Conservation (phyloP, 768 basidiomycete species). For the Cystobasidiopsis lactophilus region DNA sequence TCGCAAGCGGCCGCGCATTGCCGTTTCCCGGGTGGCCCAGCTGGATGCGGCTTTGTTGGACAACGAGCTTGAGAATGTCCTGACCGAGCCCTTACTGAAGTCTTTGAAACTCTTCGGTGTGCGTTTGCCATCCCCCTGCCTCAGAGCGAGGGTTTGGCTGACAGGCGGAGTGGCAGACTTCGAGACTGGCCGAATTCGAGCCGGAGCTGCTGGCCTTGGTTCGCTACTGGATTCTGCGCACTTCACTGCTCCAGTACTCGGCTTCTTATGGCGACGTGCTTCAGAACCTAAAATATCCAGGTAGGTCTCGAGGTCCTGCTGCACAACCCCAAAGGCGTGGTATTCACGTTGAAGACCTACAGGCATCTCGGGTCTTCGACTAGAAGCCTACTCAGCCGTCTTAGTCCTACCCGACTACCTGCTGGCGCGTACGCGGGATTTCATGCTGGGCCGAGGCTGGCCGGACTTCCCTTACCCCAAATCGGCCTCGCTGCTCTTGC, state of each 20-base stretch:
- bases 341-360: background rate
- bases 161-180: background rate
- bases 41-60: conserved; percentile 80
- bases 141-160: too few relatives aligned
- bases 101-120: conserved; percentile 49
- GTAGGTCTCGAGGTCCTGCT: background rate
- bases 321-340: too few relatives aligned
- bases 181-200: conserved; percentile 25
- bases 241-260: background rate
- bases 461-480: conserved; percentile 16
- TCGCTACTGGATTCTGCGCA: conserved; percentile 3
- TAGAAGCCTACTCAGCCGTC: background rate
- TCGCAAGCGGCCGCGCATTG: background rate
- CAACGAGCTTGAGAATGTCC: conserved; percentile 55
- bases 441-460: conserved; percentile 16
- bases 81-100: conserved; percentile 58
- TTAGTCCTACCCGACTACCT: conserved; percentile 4
- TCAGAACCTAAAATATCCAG: conserved; percentile 8
- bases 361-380: too few relatives aligned
- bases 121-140: conserved; percentile 21
- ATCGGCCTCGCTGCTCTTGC: conserved; percentile 6
- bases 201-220: conserved; percentile 48
- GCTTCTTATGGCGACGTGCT: conserved; percentile 9
- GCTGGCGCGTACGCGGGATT: conserved; percentile 9
- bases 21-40: conserved; percentile 56